Percentiles rank a stretch among this genome's conserved stretches.
phyloP scores from a whole-genome alignment of 2,329 filamentous ascomycete species.

The Cercospora zeae-maydis region DNA sequence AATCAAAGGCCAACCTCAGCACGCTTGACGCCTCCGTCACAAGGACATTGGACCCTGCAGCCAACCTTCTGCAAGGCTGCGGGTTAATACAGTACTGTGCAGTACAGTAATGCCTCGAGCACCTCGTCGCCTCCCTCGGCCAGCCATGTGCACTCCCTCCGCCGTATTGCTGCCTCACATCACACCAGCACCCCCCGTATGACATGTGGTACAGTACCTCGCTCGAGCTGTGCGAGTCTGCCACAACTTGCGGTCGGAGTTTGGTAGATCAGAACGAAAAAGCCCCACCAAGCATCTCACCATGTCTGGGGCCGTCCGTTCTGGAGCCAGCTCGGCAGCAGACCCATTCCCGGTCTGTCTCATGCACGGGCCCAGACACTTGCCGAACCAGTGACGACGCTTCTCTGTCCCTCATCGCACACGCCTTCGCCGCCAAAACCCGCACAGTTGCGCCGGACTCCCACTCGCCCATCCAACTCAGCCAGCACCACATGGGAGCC shows the following conservation, averaged over 20 bases:
- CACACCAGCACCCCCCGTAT: not conserved
- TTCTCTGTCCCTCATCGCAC: not conserved
- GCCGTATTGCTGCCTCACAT: not conserved
- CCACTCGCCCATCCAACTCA: not conserved
- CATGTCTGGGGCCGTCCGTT: not conserved
- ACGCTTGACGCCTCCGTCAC: not conserved
- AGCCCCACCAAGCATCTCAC: not conserved
- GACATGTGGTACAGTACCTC: too few species aligned
- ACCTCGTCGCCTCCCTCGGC: not conserved
- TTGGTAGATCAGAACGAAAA: not conserved
- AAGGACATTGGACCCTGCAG: slow-evolving; percentile 1
- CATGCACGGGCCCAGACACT: not conserved
- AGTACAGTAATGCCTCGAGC: not conserved
- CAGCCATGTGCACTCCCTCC: not conserved
- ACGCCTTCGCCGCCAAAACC: not conserved
- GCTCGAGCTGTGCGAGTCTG: too few species aligned
- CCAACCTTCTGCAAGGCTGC: not conserved
- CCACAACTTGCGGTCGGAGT: too few species aligned
- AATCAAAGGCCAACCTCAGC: not conserved
- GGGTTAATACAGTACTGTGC: not conserved
- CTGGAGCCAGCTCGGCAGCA: not conserved
- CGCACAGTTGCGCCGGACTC: not conserved
- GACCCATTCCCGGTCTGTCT: not conserved
- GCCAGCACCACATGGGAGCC: too few species aligned
- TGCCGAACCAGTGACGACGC: not conserved